Conservation (phyloP, 305 asterid species). For the Rubia peregrina region DNA sequence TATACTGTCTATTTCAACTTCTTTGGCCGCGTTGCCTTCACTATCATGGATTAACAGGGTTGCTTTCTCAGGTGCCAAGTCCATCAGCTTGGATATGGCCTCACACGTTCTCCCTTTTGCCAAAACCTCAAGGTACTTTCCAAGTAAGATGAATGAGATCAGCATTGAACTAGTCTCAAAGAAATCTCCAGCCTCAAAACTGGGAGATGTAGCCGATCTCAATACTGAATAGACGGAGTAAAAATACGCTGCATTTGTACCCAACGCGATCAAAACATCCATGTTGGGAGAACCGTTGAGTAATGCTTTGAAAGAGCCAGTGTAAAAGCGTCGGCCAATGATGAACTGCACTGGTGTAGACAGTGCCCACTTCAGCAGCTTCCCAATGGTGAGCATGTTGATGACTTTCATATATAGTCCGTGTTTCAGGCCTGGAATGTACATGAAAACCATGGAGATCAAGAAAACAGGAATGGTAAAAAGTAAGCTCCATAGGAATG, state of each 20-base stretch:
- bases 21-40: conserved; percentile 46
- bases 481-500: conserved; percentile 62
- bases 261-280: conserved; percentile 72
- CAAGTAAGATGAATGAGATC: conserved; percentile 50
- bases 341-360: conserved; percentile 82
- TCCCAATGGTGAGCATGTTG: conserved; percentile 53
- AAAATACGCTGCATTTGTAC: conserved; percentile 77
- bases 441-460: conserved; percentile 74
- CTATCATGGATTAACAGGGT: conserved; percentile 35
- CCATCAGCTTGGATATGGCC: conserved; percentile 72
- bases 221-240: conserved; percentile 62
- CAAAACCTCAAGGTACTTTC: conserved; percentile 52
- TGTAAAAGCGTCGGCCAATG: conserved; percentile 66
- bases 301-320: conserved; percentile 57
- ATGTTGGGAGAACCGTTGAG: conserved; percentile 70
- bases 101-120: conserved; percentile 55
- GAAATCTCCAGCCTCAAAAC: conserved; percentile 42
- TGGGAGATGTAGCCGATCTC: conserved; percentile 52
- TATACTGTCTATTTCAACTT: conserved; percentile 72
- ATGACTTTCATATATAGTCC: conserved; percentile 41
- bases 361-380: conserved; percentile 51
- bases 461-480: conserved; percentile 67
- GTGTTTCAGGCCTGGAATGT: conserved; percentile 51
- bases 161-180: conserved; percentile 56
- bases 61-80: conserved; percentile 60